Evolutionary conservation across 176 grass and related monocot species (phyloP).

Genomic region (Aegilops longissima): DNA sequence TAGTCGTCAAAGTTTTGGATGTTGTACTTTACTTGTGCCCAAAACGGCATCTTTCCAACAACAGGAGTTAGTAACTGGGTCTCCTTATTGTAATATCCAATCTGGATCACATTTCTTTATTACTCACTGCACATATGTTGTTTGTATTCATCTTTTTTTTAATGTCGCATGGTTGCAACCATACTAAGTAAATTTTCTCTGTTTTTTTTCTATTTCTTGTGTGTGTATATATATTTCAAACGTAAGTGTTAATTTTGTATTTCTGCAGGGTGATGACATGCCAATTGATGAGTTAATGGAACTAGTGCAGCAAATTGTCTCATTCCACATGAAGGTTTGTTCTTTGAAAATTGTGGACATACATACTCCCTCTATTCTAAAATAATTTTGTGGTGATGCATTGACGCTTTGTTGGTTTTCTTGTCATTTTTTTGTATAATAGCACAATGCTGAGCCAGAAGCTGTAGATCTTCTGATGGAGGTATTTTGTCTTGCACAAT

Average conservation of each 20-base stretch:
- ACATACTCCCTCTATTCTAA: not conserved
- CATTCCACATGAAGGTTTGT: constrained; percentile 98
- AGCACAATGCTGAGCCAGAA: constrained; percentile 98
- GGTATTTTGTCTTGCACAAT: constrained; percentile 42
- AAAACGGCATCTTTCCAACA: not conserved
- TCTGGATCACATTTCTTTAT: not conserved
- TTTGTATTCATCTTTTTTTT: constrained; percentile 5
- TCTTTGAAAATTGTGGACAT: not conserved
- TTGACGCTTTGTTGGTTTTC: not conserved
- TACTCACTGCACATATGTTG: not conserved
- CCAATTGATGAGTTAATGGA: constrained; percentile 90
- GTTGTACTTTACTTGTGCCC: not conserved
- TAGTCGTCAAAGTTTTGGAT: not conserved
- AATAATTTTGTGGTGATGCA: not conserved
- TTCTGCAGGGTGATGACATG: constrained; percentile 81
- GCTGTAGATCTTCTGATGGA: constrained; percentile 99
- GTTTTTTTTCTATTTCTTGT: not conserved
- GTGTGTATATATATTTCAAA: not conserved
- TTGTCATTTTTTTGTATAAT: constrained; percentile 22
- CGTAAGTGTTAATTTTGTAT: not conserved
- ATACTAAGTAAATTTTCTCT: not conserved
- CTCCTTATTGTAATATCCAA: not conserved
- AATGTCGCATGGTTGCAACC: not conserved
- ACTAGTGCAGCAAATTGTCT: constrained; percentile 96
- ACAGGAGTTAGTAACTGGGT: not conserved